A percentile compares a stretch with the other conserved stretches of the same genome.
Conservation (phyloP, 2,329 filamentous ascomycete genomes). For the Colletotrichum theobromicola region DNA sequence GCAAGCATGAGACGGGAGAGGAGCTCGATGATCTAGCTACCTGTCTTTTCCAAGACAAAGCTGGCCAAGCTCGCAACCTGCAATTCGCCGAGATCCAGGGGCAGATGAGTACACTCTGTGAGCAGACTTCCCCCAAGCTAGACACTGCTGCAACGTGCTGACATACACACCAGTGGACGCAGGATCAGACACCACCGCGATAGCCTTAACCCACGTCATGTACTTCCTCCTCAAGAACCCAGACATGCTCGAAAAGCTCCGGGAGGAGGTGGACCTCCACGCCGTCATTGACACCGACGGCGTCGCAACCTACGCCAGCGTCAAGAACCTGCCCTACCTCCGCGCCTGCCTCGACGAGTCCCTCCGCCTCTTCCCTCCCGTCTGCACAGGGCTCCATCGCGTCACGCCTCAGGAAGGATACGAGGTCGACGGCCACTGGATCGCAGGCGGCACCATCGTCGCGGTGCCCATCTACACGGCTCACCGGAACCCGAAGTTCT, state of each 20-base stretch:
- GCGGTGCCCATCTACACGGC: slow-evolving; percentile 38
- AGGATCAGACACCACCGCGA: slow-evolving; percentile 53
- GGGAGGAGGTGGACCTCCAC: not conserved
- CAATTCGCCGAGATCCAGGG: slow-evolving; percentile 64
- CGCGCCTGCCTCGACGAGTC: slow-evolving; percentile 57
- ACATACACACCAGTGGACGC: slow-evolving; percentile 56
- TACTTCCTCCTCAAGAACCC: slow-evolving; percentile 57
- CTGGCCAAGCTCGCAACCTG: slow-evolving; percentile 44
- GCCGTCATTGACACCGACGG: not conserved
- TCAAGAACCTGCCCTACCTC: slow-evolving; percentile 56
- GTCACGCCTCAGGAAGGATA: slow-evolving; percentile 48
- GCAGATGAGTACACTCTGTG: slow-evolving; percentile 42
- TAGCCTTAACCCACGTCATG: slow-evolving; percentile 57
- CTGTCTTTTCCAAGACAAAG: slow-evolving; percentile 19
- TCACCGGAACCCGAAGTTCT: not conserved
- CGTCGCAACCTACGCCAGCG: slow-evolving; percentile 50
- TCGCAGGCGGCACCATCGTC: slow-evolving; percentile 49
- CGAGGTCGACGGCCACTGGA: slow-evolving; percentile 46
- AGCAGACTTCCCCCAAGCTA: not conserved
- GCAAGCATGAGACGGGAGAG: slow-evolving; percentile 42
- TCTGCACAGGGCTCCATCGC: slow-evolving; percentile 45
- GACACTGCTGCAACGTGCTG: not conserved
- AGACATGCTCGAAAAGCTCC: slow-evolving; percentile 36
- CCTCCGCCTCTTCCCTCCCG: slow-evolving; percentile 48
- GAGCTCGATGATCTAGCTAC: slow-evolving; percentile 46